phyloP scores from a whole-genome alignment of 495 filamentous ascomycete genomes.

The Aspergillus bertholletiae region DNA sequence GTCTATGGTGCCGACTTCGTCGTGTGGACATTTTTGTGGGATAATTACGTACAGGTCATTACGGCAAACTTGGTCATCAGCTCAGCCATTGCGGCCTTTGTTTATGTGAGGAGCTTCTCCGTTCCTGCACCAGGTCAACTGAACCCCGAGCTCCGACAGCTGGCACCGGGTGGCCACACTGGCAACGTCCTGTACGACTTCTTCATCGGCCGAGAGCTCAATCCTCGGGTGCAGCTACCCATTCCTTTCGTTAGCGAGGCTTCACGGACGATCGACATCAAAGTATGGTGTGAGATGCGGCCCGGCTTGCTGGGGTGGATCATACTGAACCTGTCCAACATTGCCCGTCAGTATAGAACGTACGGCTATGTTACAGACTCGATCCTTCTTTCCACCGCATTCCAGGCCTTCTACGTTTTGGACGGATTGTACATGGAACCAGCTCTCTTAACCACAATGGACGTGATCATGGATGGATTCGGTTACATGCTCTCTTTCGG shows the following conservation, averaged over 20 bases:
- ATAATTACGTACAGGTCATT: constrained; percentile 83
- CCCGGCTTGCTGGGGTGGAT: constrained; percentile 91
- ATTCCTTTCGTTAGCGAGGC: constrained; percentile 57
- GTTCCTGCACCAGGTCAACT: constrained; percentile 63
- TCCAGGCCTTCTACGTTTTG: constrained; percentile 82
- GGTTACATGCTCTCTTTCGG: constrained; percentile 97
- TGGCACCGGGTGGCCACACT: constrained; percentile 76
- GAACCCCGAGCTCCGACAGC: constrained; percentile 61
- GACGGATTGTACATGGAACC: constrained; percentile 89
- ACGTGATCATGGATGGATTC: constrained; percentile 92
- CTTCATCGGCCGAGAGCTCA: constrained; percentile 96
- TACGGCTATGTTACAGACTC: constrained; percentile 83
- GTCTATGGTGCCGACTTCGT: constrained; percentile 76
- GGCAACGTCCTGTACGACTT: constrained; percentile 93
- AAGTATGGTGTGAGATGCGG: constrained; percentile 83
- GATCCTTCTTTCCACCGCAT: constrained; percentile 73
- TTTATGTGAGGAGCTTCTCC: constrained; percentile 77
- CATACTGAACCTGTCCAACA: constrained; percentile 77
- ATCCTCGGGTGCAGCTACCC: constrained; percentile 79
- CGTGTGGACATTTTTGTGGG: constrained; percentile 88
- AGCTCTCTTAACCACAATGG: constrained; percentile 91
- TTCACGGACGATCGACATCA: constrained; percentile 74
- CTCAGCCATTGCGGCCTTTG: constrained; percentile 62
- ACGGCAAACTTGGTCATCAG: constrained; percentile 79
- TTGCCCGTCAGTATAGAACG: constrained; percentile 81